Conservation (phyloP, 176 grass and related monocot species). For the Triticum aestivum region DNA sequence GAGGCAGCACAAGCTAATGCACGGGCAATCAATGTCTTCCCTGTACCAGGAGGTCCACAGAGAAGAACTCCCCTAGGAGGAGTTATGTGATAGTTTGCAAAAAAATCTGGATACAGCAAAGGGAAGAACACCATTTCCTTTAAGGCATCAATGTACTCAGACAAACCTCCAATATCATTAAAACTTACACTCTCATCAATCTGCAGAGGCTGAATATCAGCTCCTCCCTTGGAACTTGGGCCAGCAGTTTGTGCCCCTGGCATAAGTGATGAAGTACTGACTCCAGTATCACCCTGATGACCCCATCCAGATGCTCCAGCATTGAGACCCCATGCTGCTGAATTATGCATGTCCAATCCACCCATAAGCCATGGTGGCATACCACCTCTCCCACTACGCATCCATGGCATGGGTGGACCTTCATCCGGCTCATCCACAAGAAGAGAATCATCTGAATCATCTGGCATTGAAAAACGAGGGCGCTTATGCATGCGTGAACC, state of each 20-base stretch:
- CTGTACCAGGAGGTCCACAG: conserved; percentile 97
- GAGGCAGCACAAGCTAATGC: conserved; percentile 96
- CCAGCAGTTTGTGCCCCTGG: conserved; percentile 91
- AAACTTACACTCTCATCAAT: conserved; percentile 92
- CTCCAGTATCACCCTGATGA: conserved; percentile 69
- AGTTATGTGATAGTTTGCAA: conserved; percentile 97
- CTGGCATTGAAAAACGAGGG: conserved; percentile 67
- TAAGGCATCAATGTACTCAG: conserved; percentile 91
- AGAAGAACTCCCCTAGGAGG: conserved; percentile 97
- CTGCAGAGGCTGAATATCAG: conserved; percentile 97
- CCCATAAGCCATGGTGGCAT: conserved; percentile 82
- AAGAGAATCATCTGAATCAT: conserved; percentile 99
- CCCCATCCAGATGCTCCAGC: conserved; percentile 93
- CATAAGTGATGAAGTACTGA: conserved; percentile 44
- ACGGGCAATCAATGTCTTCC: conserved; percentile 96
- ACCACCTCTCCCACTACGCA: conserved; percentile 65
- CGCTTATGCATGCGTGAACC: conserved; percentile 90
- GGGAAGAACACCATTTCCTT: conserved; percentile 99
- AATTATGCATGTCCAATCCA: conserved; percentile 85
- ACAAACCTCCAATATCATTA: conserved; percentile 93
- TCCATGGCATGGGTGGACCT: conserved; percentile 81
- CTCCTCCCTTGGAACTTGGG: conserved; percentile 98
- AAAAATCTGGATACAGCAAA: conserved; percentile 97
- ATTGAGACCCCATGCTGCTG: conserved; percentile 88
- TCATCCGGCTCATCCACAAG: conserved; percentile 92